Evolutionary conservation across 805 yeast genomes (phyloP).

Genomic region (Saccharomycopsis vini): DNA sequence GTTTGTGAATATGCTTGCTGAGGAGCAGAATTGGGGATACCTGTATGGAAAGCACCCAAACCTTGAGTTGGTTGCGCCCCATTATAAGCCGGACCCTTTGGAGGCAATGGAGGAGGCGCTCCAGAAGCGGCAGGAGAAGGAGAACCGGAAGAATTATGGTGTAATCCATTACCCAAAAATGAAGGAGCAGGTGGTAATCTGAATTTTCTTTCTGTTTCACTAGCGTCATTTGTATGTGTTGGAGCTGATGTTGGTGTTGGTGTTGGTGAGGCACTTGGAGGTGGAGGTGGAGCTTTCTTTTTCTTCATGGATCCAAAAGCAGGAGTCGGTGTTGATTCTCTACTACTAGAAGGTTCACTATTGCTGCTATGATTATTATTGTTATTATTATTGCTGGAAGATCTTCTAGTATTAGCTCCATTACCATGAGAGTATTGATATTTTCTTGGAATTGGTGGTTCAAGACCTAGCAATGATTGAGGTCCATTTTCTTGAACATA

Average conservation of each 20-base stretch:
- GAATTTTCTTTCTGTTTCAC: background rate
- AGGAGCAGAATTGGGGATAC: no score
- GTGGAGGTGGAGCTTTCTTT: constrained; percentile 30
- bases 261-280: constrained; percentile 27
- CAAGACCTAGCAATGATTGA: constrained; percentile 72
- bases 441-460: constrained; percentile 74
- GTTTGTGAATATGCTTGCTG: constrained; percentile 11
- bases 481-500: constrained; percentile 60
- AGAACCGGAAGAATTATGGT: constrained; percentile 1
- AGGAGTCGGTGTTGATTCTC: constrained; percentile 1
- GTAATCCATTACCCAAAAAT: constrained; percentile 13
- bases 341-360: constrained; percentile 24
- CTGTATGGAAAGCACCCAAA: no score
- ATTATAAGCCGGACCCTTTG: background rate
- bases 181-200: constrained; percentile 16
- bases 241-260: background rate
- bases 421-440: constrained; percentile 26
- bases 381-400: background rate
- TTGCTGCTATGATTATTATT: background rate
- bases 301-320: constrained; percentile 20
- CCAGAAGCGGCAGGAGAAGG: no score
- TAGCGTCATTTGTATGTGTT: background rate
- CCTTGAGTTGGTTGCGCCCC: constrained; percentile 6
- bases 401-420: constrained; percentile 1
- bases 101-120: constrained; percentile 6